phyloP scores from a whole-genome alignment of 441 rosid species.

The Melastoma candidum region DNA sequence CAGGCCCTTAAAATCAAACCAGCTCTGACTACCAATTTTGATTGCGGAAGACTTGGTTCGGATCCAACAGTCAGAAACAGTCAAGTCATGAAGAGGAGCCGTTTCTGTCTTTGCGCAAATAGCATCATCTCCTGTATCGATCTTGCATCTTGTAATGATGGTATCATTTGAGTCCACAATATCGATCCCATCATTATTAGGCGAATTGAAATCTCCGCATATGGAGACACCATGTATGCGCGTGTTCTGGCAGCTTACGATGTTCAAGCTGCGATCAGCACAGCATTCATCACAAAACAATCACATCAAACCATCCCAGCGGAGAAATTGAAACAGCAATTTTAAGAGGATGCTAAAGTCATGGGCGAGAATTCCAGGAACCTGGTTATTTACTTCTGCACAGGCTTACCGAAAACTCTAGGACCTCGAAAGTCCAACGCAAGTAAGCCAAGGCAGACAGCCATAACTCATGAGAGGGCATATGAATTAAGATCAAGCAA shows the following conservation, averaged over 20 bases:
- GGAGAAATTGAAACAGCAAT: too few relatives aligned
- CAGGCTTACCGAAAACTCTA: too few relatives aligned
- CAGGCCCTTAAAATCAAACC: constrained; percentile 55
- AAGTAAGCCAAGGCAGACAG: background rate
- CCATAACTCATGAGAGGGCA: background rate
- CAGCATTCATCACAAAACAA: constrained; percentile 9
- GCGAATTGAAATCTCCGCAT: constrained; percentile 67
- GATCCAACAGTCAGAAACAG: constrained; percentile 73
- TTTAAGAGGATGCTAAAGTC: too few relatives aligned
- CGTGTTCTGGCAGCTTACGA: constrained; percentile 57
- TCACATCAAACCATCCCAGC: background rate
- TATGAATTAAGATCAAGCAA: too few relatives aligned
- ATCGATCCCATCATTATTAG: constrained; percentile 85
- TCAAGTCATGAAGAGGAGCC: constrained; percentile 57
- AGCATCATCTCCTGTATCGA: constrained; percentile 90
- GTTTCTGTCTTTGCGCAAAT: constrained; percentile 73
- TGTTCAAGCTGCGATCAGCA: constrained; percentile 56
- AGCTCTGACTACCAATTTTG: constrained; percentile 86
- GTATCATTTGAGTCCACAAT: constrained; percentile 78
- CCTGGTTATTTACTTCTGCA: too few relatives aligned
- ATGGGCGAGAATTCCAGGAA: too few relatives aligned
- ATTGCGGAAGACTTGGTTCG: constrained; percentile 84
- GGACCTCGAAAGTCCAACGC: too few relatives aligned
- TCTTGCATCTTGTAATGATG: constrained; percentile 49
- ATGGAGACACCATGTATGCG: constrained; percentile 56